Conservation (phyloP, 2,329 filamentous ascomycete species). For the Fusarium algeriense region DNA sequence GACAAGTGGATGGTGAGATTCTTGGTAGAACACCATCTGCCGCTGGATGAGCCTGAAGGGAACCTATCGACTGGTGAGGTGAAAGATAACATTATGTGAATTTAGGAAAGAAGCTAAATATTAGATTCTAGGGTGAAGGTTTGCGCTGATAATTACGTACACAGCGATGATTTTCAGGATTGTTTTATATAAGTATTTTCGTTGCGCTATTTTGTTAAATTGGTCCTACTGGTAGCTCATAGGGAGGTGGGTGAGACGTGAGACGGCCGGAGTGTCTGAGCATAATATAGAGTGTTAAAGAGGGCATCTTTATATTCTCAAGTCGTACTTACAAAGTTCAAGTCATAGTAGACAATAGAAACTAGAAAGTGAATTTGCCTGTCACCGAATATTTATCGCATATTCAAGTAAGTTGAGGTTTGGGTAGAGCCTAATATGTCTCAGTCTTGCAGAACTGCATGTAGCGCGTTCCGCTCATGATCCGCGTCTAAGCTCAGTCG, state of each 20-base stretch:
- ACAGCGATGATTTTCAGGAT: fast-evolving
- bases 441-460: neutral
- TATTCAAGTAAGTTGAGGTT: neutral
- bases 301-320: neutral
- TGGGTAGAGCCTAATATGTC: neutral
- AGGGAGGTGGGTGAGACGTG: neutral
- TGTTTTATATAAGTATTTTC: neutral
- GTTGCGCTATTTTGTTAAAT: neutral
- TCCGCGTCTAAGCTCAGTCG: neutral
- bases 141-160: neutral
- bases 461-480: neutral
- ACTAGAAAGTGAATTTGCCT: neutral
- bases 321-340: neutral
- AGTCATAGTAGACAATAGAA: neutral
- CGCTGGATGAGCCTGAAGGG: constrained; percentile 11
- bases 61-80: neutral
- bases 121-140: neutral
- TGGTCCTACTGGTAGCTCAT: neutral
- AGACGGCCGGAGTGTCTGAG: neutral
- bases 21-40: constrained; percentile 10
- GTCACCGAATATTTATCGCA: neutral
- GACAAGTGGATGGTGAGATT: constrained; percentile 22
- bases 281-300: neutral
- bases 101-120: neutral
- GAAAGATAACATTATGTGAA: neutral